Conservation (phyloP, 73 alveolate species). For the Tetrahymena thermophila region DNA sequence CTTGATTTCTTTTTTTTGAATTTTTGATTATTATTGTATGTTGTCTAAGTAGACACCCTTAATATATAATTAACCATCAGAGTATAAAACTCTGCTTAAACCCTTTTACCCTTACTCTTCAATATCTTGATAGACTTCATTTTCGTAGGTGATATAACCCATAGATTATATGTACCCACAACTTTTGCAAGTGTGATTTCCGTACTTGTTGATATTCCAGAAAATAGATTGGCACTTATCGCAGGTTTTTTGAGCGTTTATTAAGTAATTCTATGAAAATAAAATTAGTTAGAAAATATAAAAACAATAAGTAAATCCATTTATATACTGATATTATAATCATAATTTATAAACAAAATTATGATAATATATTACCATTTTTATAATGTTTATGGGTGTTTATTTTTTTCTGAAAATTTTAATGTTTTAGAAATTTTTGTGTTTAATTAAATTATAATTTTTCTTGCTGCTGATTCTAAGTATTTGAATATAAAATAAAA, state of each 20-base stretch:
- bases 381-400: too few species aligned
- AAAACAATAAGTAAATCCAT: neutral
- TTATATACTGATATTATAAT: neutral
- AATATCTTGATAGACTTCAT: neutral
- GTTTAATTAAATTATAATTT: too few species aligned
- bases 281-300: neutral
- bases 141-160: neutral
- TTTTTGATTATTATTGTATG: too few species aligned
- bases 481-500: too few species aligned
- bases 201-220: neutral
- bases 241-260: neutral
- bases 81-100: neutral
- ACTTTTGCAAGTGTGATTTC: neutral
- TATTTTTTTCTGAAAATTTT: too few species aligned
- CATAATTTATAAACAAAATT: neutral
- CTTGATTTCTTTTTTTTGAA: neutral
- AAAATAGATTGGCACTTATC: neutral
- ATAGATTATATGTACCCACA: neutral
- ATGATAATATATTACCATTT: neutral
- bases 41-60: neutral
- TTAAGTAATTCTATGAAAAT: neutral
- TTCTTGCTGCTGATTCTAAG: too few species aligned
- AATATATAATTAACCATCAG: neutral
- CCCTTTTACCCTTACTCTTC: neutral
- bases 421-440: too few species aligned